Conservation (phyloP, 306 rosid species). For the Gillenia trifoliata region DNA sequence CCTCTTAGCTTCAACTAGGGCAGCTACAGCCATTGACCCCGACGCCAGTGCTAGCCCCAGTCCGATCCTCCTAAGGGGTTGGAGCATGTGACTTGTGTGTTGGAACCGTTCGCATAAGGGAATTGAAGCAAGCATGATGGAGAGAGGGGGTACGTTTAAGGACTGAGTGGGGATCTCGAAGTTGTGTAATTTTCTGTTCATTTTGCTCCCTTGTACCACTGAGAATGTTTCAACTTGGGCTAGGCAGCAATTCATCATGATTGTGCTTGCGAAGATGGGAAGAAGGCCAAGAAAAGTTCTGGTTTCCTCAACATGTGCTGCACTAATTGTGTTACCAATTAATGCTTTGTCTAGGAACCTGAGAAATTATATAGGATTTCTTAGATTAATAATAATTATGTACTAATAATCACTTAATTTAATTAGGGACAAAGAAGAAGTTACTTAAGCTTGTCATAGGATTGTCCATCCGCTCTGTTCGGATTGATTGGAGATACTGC, state of each 20-base stretch:
- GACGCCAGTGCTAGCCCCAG: slow-evolving; percentile 30
- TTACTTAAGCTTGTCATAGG: slow-evolving; percentile 14
- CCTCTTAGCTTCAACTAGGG: slow-evolving; percentile 31
- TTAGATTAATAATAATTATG: background rate
- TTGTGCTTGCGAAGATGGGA: slow-evolving; percentile 31
- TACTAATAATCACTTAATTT: background rate
- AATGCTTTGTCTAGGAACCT: slow-evolving; percentile 35
- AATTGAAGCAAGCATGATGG: slow-evolving; percentile 20
- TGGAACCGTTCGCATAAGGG: slow-evolving; percentile 17
- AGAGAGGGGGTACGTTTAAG: slow-evolving; percentile 17
- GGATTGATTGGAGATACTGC: background rate
- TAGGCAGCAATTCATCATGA: slow-evolving; percentile 34
- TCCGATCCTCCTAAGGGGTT: slow-evolving; percentile 30
- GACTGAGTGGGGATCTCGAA: slow-evolving; percentile 33
- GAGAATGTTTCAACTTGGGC: slow-evolving; percentile 38
- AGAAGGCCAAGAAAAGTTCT: slow-evolving; percentile 33
- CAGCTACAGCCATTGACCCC: slow-evolving; percentile 27
- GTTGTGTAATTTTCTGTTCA: slow-evolving; percentile 22
- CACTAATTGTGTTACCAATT: slow-evolving; percentile 2
- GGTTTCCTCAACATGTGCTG: slow-evolving; percentile 29
- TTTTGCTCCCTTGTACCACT: slow-evolving; percentile 34
- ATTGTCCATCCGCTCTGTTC: background rate
- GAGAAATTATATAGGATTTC: background rate
- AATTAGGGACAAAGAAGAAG: background rate
- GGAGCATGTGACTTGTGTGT: background rate